These are phyloP conservation scores for Crithidia mellificae DNA, from an alignment of 208 protist genomes.

Conservation along the genomic window DNA sequence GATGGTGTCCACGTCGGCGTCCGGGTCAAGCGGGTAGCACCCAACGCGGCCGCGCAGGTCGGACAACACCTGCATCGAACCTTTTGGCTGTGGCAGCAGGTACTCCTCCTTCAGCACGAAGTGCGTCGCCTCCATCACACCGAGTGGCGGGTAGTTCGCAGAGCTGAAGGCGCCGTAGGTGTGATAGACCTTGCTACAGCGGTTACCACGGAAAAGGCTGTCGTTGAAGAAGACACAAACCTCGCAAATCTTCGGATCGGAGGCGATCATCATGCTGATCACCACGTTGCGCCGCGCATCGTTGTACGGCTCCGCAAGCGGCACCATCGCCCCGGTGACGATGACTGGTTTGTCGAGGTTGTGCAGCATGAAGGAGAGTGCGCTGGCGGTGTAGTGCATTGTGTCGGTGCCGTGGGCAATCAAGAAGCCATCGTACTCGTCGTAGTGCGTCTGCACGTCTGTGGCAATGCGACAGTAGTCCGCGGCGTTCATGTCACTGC, in stretches of 20 bases:
- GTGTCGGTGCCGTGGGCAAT: conserved; percentile 97
- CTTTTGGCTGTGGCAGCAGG: conserved; percentile 55
- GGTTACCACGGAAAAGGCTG: conserved; percentile 91
- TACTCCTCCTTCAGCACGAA: conserved; percentile 54
- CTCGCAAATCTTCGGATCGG: conserved; percentile 84
- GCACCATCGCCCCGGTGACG: conserved; percentile 95
- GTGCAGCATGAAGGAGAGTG: conserved; percentile 95
- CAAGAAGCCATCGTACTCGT: conserved; percentile 97
- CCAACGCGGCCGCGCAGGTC: conserved; percentile 53
- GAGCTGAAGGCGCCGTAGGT: conserved; percentile 90
- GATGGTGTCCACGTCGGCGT: conserved; percentile 49
- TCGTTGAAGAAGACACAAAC: conserved; percentile 96
- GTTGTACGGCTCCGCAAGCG: conserved; percentile 86
- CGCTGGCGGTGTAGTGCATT: conserved; percentile 96
- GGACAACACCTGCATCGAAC: conserved; percentile 52
- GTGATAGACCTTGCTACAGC: conserved; percentile 86
- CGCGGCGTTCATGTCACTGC: conserved; percentile 73
- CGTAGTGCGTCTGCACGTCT: conserved; percentile 75
- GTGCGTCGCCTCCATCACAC: conserved; percentile 71
- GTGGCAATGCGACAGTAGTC: conserved; percentile 83
- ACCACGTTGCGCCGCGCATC: conserved; percentile 89
- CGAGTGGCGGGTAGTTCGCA: conserved; percentile 89
- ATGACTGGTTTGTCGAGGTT: conserved; percentile 97
- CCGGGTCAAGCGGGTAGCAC: conserved; percentile 50
- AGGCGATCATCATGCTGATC: conserved; percentile 86